Evolutionary conservation across 2,329 filamentous ascomycete species (phyloP).

Genomic region (Calonectria ilicicola): DNA sequence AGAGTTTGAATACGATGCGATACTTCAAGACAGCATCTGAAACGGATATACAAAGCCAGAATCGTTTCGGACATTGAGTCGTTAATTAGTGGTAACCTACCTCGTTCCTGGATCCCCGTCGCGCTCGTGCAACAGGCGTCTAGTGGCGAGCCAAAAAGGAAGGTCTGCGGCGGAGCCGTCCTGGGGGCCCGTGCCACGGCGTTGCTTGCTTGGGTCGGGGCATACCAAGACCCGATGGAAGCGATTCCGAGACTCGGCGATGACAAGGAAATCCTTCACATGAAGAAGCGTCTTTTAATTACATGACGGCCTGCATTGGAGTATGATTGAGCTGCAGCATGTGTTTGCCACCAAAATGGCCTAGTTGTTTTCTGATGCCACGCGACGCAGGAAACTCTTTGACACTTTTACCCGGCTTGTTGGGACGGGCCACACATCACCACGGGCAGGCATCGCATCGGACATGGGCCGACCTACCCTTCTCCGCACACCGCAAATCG

Average conservation of each 20-base stretch:
- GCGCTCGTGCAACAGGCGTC: background rate
- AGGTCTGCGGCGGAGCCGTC: conserved; percentile 2
- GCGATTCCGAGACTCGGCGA: conserved; percentile 11
- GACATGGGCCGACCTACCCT: conserved; percentile 33
- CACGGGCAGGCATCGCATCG: conserved; percentile 7
- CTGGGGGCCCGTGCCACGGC: background rate
- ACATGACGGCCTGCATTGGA: background rate
- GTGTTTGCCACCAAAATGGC: background rate
- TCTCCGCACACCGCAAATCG: conserved; percentile 34
- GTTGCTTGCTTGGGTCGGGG: conserved; percentile 5
- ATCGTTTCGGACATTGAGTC: conserved; percentile 4
- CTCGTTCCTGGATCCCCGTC: conserved; percentile 3
- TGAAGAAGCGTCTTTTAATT: background rate
- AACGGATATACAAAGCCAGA: background rate
- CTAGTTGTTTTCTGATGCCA: background rate
- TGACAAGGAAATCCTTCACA: background rate
- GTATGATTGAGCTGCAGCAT: background rate
- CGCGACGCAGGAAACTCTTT: background rate
- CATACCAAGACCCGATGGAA: background rate
- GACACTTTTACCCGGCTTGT: conserved; percentile 9
- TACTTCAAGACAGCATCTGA: background rate
- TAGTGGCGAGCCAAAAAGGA: background rate
- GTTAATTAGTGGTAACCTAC: conserved; percentile 3
- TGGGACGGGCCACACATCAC: background rate
- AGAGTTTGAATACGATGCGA: background rate